Conservation (phyloP, 176 grass and related monocot genomes). For the Dendrocalamus sinicus region DNA sequence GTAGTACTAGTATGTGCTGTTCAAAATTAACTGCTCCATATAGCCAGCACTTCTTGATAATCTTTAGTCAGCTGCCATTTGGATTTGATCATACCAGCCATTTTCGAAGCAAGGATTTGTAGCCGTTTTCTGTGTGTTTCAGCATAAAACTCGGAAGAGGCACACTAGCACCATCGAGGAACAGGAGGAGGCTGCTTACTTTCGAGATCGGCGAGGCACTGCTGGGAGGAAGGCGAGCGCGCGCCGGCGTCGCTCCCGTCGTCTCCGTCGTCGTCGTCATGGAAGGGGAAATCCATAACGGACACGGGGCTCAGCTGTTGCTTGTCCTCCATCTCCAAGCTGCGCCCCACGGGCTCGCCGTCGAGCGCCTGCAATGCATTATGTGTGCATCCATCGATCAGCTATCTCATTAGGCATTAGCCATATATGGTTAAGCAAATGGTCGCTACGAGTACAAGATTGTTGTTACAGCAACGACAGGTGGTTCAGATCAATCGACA, state of each 20-base stretch:
- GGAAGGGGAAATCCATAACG: slow-evolving; percentile 73
- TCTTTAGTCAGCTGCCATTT: background rate
- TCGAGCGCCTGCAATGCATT: background rate
- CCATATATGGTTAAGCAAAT: background rate
- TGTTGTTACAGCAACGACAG: background rate
- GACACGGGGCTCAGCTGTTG: slow-evolving; percentile 80
- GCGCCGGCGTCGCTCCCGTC: slow-evolving; percentile 38
- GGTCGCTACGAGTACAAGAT: background rate
- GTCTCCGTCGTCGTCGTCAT: slow-evolving; percentile 53
- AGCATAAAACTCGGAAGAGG: background rate
- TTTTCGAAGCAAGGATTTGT: background rate
- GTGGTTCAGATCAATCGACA: background rate
- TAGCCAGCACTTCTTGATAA: background rate
- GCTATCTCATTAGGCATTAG: background rate
- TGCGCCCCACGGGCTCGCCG: slow-evolving; percentile 38
- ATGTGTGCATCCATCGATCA: background rate
- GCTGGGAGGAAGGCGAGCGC: slow-evolving; percentile 41
- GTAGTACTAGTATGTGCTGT: background rate
- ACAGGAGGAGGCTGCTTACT: slow-evolving; percentile 1
- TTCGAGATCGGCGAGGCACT: slow-evolving; percentile 2
- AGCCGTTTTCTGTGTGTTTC: background rate
- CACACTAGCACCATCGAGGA: background rate
- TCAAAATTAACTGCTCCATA: background rate
- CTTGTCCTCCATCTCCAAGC: slow-evolving; percentile 54
- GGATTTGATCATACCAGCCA: background rate